Evolutionary conservation across 2,329 filamentous ascomycete species (phyloP), one percentile per base, ranked within the genome.

Genomic region (Passalora sequoiae): DNA sequence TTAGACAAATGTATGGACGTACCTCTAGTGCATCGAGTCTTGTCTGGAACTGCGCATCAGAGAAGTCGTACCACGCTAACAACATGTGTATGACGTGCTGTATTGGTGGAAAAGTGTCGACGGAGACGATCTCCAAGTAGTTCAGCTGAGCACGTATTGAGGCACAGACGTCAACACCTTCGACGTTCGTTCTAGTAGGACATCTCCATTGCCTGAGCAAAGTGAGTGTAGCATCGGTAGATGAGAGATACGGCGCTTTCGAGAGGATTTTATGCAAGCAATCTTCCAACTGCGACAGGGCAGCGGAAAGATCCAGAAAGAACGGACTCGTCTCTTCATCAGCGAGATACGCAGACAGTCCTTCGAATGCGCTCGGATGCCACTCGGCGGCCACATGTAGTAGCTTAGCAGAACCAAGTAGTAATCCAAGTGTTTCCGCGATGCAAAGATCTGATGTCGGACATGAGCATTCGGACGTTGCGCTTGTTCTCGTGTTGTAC

Each of bases 61-160:
- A 20, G 17, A 40, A 40, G 6, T 40, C 38, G 16, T 40, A 40
- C 38, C 38, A 22, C 8, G 29, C 38, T n/a, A 40, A 19, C 38
- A 40, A 13, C 38, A 40, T 40, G 29, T 40, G 38, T 4, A 40
- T 5, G 13, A 22, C 29, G 28, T 40, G 38, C 38, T 40, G 38
- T 10, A 40, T 5, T 3, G 38, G 38, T 7, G 38, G 27, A 24
- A 40, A 32, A 3, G 9, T 15, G 24, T 40, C 38, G 4, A 40
- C 27, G 9, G 28, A 21, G 3, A 22, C 16, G 8, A 40, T 20
- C 17, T 13, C 4, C 13, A 29, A 12, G 1, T 13, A 17, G 6
- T 31, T 28, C 10, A 40, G n/a, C 12, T 20, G 2, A 6, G n/a
- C 5, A 2, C 38, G 38, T 7, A 40, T 13, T 6, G 27, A 6